Conservation (phyloP, 306 rosid genomes). For the Lathyrus sativus region DNA sequence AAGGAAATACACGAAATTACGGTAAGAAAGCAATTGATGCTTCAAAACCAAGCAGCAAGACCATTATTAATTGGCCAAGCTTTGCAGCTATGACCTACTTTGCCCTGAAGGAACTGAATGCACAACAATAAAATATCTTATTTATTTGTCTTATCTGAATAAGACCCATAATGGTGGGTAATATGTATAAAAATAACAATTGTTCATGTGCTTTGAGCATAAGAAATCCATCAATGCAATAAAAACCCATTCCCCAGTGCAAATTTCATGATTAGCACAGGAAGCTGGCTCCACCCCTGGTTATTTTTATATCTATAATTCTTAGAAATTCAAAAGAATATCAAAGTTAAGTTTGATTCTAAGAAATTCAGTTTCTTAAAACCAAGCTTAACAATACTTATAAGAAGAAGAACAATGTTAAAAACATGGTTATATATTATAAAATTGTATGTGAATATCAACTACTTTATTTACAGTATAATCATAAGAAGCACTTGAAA, state of each 20-base stretch:
- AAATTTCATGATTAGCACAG: constrained; percentile 6
- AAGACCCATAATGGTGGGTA: background rate
- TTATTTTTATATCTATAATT: no score
- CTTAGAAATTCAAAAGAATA: no score
- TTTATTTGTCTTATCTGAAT: background rate
- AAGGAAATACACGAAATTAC: constrained; percentile 28
- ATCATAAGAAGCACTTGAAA: no score
- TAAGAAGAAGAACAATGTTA: no score
- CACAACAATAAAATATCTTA: constrained; percentile 13
- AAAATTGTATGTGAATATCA: no score
- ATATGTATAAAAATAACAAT: constrained; percentile 11
- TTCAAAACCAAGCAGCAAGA: constrained; percentile 21
- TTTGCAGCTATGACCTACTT: constrained; percentile 14
- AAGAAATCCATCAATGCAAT: constrained; percentile 13
- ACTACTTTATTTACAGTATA: no score
- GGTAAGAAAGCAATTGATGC: constrained; percentile 13
- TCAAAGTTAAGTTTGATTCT: no score
- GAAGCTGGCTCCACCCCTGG: no score
- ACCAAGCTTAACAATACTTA: no score
- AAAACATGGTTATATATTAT: no score
- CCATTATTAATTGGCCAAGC: constrained; percentile 18
- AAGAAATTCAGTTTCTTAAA: no score
- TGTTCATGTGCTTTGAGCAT: background rate
- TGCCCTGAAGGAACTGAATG: constrained; percentile 24
- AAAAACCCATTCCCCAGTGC: constrained; percentile 8